Evolutionary conservation across 169 alveolate species (phyloP).

Genomic region (Eimeria falciformis): DNA sequence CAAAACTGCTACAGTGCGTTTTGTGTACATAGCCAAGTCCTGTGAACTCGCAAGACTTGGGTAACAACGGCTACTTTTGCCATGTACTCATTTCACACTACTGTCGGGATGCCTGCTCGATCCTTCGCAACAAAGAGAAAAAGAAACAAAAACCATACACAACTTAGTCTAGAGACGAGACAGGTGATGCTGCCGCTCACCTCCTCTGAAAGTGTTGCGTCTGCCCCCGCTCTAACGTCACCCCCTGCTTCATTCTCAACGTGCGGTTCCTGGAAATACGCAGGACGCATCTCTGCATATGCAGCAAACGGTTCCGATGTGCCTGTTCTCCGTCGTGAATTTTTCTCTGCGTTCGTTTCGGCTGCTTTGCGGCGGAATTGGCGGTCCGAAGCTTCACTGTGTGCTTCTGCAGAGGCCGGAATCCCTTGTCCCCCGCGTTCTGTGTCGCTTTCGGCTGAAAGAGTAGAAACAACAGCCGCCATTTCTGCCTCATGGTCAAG

Average conservation of each 20-base stretch:
- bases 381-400: background rate
- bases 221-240: background rate
- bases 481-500: constrained; percentile 33
- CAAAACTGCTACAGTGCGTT: constrained; percentile 25
- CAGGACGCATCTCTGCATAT: constrained; percentile 12
- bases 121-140: background rate
- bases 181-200: constrained; percentile 37
- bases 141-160: too few species aligned
- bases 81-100: too few species aligned
- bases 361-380: background rate
- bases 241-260: constrained; percentile 15
- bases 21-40: constrained; percentile 26
- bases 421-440: background rate
- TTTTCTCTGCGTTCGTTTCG: constrained; percentile 5
- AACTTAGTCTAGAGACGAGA: too few species aligned
- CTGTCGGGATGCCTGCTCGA: too few species aligned
- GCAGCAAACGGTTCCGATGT: background rate
- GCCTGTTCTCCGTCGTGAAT: background rate
- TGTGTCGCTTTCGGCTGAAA: background rate
- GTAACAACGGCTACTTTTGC: background rate
- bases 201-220: constrained; percentile 45
- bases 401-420: background rate
- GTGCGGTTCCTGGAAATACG: background rate
- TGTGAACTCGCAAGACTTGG: background rate
- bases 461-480: background rate